Conservation (phyloP, 1,284 basidiomycete genomes). For the Naganishia liquefaciens region DNA sequence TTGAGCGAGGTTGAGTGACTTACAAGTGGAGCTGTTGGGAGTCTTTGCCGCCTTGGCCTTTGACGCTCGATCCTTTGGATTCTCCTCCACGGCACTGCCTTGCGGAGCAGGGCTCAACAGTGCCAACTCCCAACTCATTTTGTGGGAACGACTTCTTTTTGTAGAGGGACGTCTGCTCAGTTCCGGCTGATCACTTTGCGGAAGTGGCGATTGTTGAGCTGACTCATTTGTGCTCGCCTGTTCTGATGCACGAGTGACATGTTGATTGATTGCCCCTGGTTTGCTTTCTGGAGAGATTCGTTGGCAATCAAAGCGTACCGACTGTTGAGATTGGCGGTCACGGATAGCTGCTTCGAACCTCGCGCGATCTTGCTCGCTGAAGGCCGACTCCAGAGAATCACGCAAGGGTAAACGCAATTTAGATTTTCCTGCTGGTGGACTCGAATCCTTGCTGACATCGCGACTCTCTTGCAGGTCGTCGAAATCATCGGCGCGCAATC, state of each 20-base stretch:
- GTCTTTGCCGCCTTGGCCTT: slow-evolving; percentile 2
- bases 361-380: slow-evolving; percentile 4
- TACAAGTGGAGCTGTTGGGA: background rate
- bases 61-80: background rate
- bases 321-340: background rate
- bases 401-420: background rate
- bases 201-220: background rate
- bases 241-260: no score
- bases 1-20: background rate
- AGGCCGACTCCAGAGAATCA: background rate
- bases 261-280: background rate
- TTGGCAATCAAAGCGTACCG: slow-evolving; percentile 3
- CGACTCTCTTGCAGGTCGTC: background rate
- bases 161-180: slow-evolving; percentile 4
- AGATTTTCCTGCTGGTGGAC: background rate
- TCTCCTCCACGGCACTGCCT: slow-evolving; percentile 1
- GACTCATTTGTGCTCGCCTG: background rate
- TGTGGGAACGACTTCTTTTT: slow-evolving; percentile 7
- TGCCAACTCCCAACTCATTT: slow-evolving; percentile 24
- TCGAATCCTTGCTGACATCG: background rate
- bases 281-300: background rate
- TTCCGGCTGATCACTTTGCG: background rate
- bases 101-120: slow-evolving; percentile 17
- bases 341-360: slow-evolving; percentile 20
- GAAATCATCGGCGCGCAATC: slow-evolving; percentile 15